A percentile compares a stretch with the other conserved stretches of the same genome.
These are phyloP conservation scores for Exophiala sp. DNA, from an alignment of 2,329 filamentous ascomycete genomes.

Conservation along the genomic window DNA sequence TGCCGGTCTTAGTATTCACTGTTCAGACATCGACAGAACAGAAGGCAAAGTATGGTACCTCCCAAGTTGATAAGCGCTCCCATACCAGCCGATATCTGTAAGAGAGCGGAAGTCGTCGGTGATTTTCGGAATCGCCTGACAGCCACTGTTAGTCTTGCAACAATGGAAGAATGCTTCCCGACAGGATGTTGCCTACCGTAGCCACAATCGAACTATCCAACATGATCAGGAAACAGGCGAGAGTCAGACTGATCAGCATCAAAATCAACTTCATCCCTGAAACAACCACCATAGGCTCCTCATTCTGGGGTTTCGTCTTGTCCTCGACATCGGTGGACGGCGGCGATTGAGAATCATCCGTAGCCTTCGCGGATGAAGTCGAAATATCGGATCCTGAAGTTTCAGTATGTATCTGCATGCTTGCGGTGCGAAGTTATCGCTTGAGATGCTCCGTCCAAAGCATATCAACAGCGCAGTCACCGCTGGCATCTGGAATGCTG, in stretches of 20 bases:
- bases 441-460: too few relatives aligned
- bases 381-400: too few relatives aligned
- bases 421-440: too few relatives aligned
- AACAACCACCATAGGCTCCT: too few relatives aligned
- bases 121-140: slow-evolving; percentile 44
- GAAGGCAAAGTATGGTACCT: slow-evolving; percentile 21
- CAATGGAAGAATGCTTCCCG: neutral
- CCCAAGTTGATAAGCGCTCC: slow-evolving; percentile 39
- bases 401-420: too few relatives aligned
- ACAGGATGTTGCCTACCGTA: slow-evolving; percentile 36
- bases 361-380: too few relatives aligned
- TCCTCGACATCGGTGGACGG: too few relatives aligned
- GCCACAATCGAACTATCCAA: slow-evolving; percentile 50
- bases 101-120: slow-evolving; percentile 38
- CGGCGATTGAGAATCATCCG: too few relatives aligned
- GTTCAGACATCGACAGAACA: neutral
- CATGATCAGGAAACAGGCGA: slow-evolving; percentile 45
- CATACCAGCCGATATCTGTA: slow-evolving; percentile 35
- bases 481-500: too few relatives aligned
- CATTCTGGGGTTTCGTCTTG: too few relatives aligned
- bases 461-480: too few relatives aligned
- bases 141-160: neutral
- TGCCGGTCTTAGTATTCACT: slow-evolving; percentile 16
- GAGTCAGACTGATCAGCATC: slow-evolving; percentile 36
- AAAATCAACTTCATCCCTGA: slow-evolving; percentile 20